Base-by-base conservation (phyloP, 148 eudicot species). In the Rhododendron williamsianum region DNA sequence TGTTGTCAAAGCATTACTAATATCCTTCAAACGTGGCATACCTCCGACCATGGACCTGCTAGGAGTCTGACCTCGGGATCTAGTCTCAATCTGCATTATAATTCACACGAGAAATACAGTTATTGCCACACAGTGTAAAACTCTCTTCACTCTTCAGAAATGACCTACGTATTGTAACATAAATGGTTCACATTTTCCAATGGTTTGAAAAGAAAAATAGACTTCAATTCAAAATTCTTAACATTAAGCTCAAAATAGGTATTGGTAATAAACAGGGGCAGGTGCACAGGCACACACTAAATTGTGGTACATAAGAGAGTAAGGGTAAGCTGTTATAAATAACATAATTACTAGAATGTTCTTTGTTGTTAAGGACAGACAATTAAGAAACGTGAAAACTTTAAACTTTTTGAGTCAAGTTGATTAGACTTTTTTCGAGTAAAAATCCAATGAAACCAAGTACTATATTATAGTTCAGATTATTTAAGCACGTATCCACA, bases 1-100 rank as follows among this genome's bases (percentile, higher is more conserved):
- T 82, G 98, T 97, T 33, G 93, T 94, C 88, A 97, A 88, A 30
- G 98, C 98, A 83, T 86, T 95, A 81, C 94, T 94, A 52, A 93
- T 93, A 76, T 97, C 99, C 89, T 93, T 96, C 83, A 95, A 89
- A 86, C 95, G 93, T 25, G 87, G 87, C 83, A 82, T 90, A 36
- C 56, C 82, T 21, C 94, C 92, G 43, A 23, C 87, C 25, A 87
- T 83, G n/a, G 94, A 89, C 51, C 88, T 87, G 35, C 90, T 84
- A 38, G 93, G 93, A 72, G 94, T 91, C 85, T 89, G 94, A 85
- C 91, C 92, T 72, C 92, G 91, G 33, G 99, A 94, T 90, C 93
- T 91, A 46, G 91, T 92, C 91, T 95, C 98, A 85, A 91, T 87
- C 98, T 95, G 93, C 85, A 89, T 36, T 52, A 65, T 54, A 18